Evolutionary conservation across 2,329 filamentous ascomycete genomes (phyloP), one percentile per base, ranked within the genome.

Genomic region (Aspergillus sp.): DNA sequence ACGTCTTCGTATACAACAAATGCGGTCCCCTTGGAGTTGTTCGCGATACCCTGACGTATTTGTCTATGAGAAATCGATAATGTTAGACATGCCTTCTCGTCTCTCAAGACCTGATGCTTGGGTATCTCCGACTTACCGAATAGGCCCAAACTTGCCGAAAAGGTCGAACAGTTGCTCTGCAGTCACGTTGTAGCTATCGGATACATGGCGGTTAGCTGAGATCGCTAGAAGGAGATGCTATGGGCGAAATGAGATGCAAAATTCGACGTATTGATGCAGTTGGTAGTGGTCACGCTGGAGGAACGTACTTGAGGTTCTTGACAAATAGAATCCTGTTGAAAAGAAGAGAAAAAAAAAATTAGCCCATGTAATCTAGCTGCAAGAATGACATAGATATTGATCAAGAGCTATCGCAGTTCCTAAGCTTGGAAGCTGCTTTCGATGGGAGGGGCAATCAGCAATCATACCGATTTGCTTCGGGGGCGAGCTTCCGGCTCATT

Each of bases 1-100:
- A 97, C 91, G 80, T 98, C 93, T 74, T 97, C 93, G 79, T 96
- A 98, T 74, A 98, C 93, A 62, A 98, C 93, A 73, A 95, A 98
- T 59, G 91, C 93, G 46, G 93, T 98, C 69, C 93, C 93, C 74
- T 97, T 98, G 65, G 93, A 96, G 72, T 93, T 91, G 75, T 85
- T 90, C 61, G 91, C 89, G 68, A 97, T 97, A 63, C 93, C 93
- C 76, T 96, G 90, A 68, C 93, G 91, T 68, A 98, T 94, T 84
- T 98, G 93, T 67, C 91, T 96, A 64, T 30, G 25, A n/a, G 10
- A 12, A 45, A 47, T 53, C 46, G 53, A 49, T 50, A 41, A 43
- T 53, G 53, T 46, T 20, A 35, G 30, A n/a, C 41, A 38, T 19
- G 35, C 5, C 25, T 30, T 2, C 25, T 30, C 12, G 39, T 46